Evolutionary conservation across 139 green algal genomes (phyloP).

Genomic region (Raphidocelis subcapitata): DNA sequence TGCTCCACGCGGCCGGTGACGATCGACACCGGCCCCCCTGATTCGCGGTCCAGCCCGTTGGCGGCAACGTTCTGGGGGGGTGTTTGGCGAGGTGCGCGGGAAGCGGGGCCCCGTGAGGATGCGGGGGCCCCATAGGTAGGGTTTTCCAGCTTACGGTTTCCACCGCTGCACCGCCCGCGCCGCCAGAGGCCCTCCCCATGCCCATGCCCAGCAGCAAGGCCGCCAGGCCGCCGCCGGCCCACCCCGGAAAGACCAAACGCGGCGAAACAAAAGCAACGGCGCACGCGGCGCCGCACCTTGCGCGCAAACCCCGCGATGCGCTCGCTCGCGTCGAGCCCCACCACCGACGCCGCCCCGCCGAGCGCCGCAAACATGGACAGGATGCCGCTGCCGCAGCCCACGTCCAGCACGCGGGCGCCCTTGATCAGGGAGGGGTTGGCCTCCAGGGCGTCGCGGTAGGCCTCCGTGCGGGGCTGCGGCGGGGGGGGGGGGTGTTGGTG

Average conservation of each 20-base stretch:
- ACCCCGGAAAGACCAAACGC: neutral
- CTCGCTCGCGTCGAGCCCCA: constrained; percentile 54
- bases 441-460: constrained; percentile 80
- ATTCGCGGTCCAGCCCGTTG: constrained; percentile 41
- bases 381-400: constrained; percentile 95
- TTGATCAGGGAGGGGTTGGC: constrained; percentile 72
- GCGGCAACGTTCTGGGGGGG: constrained; percentile 41
- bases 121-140: no score
- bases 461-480: constrained; percentile 76
- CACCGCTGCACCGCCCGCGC: no score
- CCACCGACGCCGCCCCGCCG: constrained; percentile 71
- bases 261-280: neutral
- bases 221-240: no score
- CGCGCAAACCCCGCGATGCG: constrained; percentile 64
- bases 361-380: constrained; percentile 91
- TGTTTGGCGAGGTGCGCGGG: no score
- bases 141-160: no score
- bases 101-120: no score
- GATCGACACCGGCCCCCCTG: constrained; percentile 60
- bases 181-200: no score
- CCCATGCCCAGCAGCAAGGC: no score
- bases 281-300: constrained; percentile 33
- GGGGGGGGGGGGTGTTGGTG: no score
- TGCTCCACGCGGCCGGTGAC: constrained; percentile 70
- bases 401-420: constrained; percentile 81